Evolutionary conservation across 768 basidiomycete genomes (phyloP), one percentile per base, ranked within the genome.

Genomic region (Amanita fuliginea): DNA sequence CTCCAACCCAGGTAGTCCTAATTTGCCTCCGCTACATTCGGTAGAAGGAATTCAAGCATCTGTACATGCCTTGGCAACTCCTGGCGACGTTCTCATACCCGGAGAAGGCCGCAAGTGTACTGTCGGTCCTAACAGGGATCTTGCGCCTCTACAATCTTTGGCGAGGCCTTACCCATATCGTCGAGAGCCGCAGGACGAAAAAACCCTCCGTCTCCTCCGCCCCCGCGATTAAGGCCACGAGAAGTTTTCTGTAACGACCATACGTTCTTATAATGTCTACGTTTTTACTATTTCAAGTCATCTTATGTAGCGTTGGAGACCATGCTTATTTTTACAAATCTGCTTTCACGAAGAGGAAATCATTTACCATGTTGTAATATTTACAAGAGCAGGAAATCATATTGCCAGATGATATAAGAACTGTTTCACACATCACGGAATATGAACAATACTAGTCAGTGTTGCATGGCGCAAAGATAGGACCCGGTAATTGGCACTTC

Each of bases 131-230:
- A 45, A 36, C 32, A 26, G 51, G 10, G 43, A 51, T 34, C 45
- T 51, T 22, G 51, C 44, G 11, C 51, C 51, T 11, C 26, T 51
- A 11, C 43, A 45, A 7, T 45, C 51, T 14, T 46, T 51, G 28
- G 18, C 51, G 24, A 45, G 51, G 51, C 37, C 43, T 46, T 42
- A 33, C 35, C 36, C 51, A 21, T 51, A 51, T 28, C 42, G 51
- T 14, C 39, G 51, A 32, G 51, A 51, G 13, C 36, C 51, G 14
- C 19, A 40, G 26, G 51, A 51, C 36, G 51, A 51, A 28, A 51
- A 28, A 33, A 51, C 51, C n/a, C 45, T 51, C 35, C 51, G 51
- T 39, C 45, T 2, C 19, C 36, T 51, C 19, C 51, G 48, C 16
- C 48, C 40, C 9, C 40, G 40, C n/a, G 49, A 49, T 26, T 50